A percentile compares a stretch with the other conserved stretches of the same genome.
Evolutionary conservation across 176 grass and related monocot species (phyloP).

Genomic region (Musa acuminata): DNA sequence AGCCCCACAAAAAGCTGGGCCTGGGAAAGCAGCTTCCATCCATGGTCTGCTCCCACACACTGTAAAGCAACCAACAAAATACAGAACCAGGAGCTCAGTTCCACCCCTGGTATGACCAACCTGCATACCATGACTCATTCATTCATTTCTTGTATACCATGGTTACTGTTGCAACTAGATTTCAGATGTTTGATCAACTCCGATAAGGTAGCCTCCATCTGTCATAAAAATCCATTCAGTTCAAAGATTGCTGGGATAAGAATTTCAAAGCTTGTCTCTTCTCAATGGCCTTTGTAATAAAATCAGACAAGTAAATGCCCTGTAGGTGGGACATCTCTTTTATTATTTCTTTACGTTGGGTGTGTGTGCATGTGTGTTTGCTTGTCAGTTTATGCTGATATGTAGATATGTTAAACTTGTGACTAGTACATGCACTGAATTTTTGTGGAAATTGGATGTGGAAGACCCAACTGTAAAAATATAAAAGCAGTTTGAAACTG

Average conservation of each 20-base stretch:
- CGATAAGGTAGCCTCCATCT: slow-evolving; percentile 3
- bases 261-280: neutral
- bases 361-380: too few relatives aligned
- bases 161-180: too few relatives aligned
- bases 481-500: neutral
- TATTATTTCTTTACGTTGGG: too few relatives aligned
- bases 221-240: neutral
- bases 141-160: too few relatives aligned
- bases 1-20: slow-evolving; percentile 8
- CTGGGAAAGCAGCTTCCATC: slow-evolving; percentile 5
- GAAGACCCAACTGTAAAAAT: neutral
- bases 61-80: slow-evolving; percentile 7
- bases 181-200: neutral
- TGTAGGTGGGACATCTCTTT: neutral
- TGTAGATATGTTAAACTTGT: too few relatives aligned
- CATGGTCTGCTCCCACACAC: slow-evolving; percentile 7
- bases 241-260: neutral
- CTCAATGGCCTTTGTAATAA: neutral
- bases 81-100: neutral
- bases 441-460: neutral
- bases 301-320: neutral
- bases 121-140: neutral
- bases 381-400: too few relatives aligned
- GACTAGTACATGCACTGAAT: too few relatives aligned
- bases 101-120: neutral